Evolutionary conservation across 2,329 filamentous ascomycete genomes (phyloP).

Genomic region (Colletotrichum chrysophilum): DNA sequence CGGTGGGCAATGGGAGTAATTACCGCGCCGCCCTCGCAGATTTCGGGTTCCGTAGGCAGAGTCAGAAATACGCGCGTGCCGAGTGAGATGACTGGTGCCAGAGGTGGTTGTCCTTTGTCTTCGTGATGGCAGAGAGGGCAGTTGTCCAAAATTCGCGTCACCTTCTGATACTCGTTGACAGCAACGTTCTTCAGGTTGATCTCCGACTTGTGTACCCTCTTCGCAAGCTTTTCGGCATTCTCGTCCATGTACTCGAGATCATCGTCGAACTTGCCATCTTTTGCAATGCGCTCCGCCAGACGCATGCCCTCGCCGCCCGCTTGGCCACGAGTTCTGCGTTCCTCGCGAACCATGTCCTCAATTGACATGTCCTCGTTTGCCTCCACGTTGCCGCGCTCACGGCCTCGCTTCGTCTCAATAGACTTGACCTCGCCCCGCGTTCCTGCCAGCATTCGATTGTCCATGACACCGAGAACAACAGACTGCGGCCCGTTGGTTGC

Average conservation of each 20-base stretch:
- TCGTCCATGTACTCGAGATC: constrained; percentile 98
- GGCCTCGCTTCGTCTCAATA: constrained; percentile 80
- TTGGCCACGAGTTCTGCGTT: constrained; percentile 81
- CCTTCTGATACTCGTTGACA: constrained; percentile 86
- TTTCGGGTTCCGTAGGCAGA: constrained; percentile 85
- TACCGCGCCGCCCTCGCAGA: constrained; percentile 81
- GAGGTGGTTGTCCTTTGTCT: constrained; percentile 73
- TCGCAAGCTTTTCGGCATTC: constrained; percentile 88
- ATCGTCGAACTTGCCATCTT: constrained; percentile 88
- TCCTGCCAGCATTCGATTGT: constrained; percentile 87
- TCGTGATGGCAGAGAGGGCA: constrained; percentile 95
- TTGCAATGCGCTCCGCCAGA: constrained; percentile 91
- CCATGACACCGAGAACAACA: constrained; percentile 85
- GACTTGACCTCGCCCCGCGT: constrained; percentile 74
- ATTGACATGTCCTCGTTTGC: constrained; percentile 96
- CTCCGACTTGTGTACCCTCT: constrained; percentile 85
- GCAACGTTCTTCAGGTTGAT: constrained; percentile 87
- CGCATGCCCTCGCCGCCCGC: constrained; percentile 80
- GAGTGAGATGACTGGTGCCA: constrained; percentile 85
- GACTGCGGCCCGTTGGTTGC: constrained; percentile 64
- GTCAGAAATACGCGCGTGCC: constrained; percentile 88
- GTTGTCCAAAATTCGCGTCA: constrained; percentile 82
- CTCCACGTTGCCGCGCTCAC: constrained; percentile 82
- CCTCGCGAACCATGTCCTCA: constrained; percentile 96
- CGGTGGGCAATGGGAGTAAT: constrained; percentile 90